Base-by-base conservation (phyloP, 495 filamentous ascomycete genomes). In the Aspergillus conjunctus region DNA sequence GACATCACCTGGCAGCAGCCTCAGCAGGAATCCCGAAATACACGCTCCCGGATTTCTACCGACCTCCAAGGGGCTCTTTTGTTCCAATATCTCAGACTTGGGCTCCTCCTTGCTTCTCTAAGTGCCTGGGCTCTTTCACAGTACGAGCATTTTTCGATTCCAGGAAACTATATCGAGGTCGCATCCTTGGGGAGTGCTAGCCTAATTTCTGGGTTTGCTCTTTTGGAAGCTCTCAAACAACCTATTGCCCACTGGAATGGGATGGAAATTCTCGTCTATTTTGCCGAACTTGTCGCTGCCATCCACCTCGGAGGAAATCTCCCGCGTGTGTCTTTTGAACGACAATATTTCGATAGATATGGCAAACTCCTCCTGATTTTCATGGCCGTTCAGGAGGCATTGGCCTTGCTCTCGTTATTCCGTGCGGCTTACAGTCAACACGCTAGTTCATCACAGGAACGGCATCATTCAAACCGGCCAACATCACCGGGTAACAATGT, bases 331-430 rank as follows among this genome's bases (percentile, higher is more conserved):
- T 67, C 66, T 4, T 67, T 63, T 33, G 71, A 71, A 18, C 64
- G 77, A 44, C 71, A 73, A 17, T 77, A 77, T 55, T 79, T 78
- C 50, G 77, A 79, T 61, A 66, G 71, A 48, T 77, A 77, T 37
- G 77, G 77, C 32, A 78, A 77, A 52, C 50, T 75, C 4, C 73
- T 79, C 26, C 56, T 79, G 46, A 57, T 73, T 10, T 79, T 77
- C 39, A 79, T 79, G 77, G 63, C 69, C 6, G 67, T 70, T 4
- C 77, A 79, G 44, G 77, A 79, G 48, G 62, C 67, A 10, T 54
- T 77, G 51, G 67, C 68, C 7, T 55, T 79, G 30, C 43, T 72
- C 12, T 53, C 73, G 14, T 52, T 72, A 12, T 74, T 74, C 49
- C 68, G 51, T 6, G 58, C 37, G 17, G 43, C 44, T 11, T 14